phyloP scores from a whole-genome alignment of 2,329 filamentous ascomycete species.

The Leptoxyphium fumago region DNA sequence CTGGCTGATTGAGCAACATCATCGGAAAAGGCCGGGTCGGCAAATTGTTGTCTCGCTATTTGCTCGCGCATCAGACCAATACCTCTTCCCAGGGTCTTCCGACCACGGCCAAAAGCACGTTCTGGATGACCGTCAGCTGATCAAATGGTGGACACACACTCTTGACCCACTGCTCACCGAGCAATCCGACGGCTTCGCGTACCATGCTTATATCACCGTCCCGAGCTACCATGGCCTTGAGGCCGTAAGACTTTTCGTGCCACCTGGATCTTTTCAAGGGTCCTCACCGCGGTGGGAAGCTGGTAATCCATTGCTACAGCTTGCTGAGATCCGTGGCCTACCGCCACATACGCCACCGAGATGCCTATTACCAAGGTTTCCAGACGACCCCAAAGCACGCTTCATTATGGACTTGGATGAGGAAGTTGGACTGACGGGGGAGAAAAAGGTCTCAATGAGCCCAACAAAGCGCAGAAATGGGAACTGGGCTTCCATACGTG shows the following conservation, averaged over 20 bases:
- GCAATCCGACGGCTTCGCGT: conserved; percentile 24
- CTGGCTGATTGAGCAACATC: conserved; percentile 51
- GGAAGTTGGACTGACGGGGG: conserved; percentile 32
- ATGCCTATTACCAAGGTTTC: conserved; percentile 74
- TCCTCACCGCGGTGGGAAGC: conserved; percentile 30
- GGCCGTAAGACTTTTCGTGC: conserved; percentile 42
- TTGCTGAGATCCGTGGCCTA: conserved; percentile 43
- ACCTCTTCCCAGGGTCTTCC: conserved; percentile 84
- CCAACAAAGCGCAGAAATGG: conserved; percentile 36
- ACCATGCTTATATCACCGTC: conserved; percentile 60
- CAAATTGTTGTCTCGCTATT: conserved; percentile 71
- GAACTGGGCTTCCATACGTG: conserved; percentile 70
- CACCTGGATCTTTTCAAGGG: conserved; percentile 13
- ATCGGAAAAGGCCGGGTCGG: conserved; percentile 29
- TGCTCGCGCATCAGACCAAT: conserved; percentile 80
- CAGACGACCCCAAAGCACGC: conserved; percentile 87
- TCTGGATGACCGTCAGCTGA: conserved; percentile 73
- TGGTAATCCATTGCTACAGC: conserved; percentile 58
- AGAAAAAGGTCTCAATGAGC: conserved; percentile 17
- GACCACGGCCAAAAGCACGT: conserved; percentile 80
- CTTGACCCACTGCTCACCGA: conserved; percentile 56
- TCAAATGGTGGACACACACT: conserved; percentile 92
- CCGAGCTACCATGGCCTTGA: conserved; percentile 64
- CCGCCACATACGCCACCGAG: conserved; percentile 54
- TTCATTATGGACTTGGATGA: conserved; percentile 83